Evolutionary conservation across 2,329 filamentous ascomycete genomes (phyloP).

Genomic region (Neopestalotiopsis clavispora): DNA sequence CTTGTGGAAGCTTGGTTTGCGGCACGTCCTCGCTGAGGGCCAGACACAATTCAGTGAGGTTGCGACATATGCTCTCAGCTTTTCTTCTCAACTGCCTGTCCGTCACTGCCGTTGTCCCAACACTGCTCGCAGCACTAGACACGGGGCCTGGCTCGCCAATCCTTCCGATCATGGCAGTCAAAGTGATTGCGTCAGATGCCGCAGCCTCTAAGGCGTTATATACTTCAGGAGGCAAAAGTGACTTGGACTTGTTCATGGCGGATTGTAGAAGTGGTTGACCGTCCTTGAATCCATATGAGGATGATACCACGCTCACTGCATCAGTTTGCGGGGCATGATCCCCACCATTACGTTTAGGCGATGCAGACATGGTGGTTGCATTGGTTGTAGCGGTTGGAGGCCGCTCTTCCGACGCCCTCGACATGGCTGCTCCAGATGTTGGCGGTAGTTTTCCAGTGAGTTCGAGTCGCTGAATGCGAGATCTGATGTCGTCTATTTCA

Average conservation of each 20-base stretch:
- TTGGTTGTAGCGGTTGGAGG: slow-evolving; percentile 86
- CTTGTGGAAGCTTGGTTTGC: slow-evolving; percentile 38
- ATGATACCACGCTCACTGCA: slow-evolving; percentile 44
- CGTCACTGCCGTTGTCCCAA: slow-evolving; percentile 59
- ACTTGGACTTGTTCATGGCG: slow-evolving; percentile 79
- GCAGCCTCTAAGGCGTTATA: slow-evolving; percentile 82
- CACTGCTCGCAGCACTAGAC: slow-evolving; percentile 68
- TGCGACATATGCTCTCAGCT: slow-evolving; percentile 90
- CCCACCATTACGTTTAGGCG: slow-evolving; percentile 74
- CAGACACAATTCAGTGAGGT: slow-evolving; percentile 89
- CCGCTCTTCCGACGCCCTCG: slow-evolving; percentile 75
- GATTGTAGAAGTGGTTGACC: slow-evolving; percentile 80
- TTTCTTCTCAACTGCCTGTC: slow-evolving; percentile 90
- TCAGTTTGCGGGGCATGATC: slow-evolving; percentile 52
- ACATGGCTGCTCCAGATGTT: slow-evolving; percentile 81
- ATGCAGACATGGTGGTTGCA: slow-evolving; percentile 87
- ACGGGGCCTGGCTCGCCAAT: slow-evolving; percentile 72
- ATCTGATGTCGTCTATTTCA: slow-evolving; percentile 93
- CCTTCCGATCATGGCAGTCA: slow-evolving; percentile 79
- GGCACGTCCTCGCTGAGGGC: slow-evolving; percentile 71
- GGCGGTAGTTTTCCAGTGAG: slow-evolving; percentile 85
- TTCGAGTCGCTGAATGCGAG: slow-evolving; percentile 87
- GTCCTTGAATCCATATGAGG: slow-evolving; percentile 52
- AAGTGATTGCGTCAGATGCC: slow-evolving; percentile 77
- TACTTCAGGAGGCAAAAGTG: slow-evolving; percentile 70